Evolutionary conservation across 306 rosid genomes (phyloP).

Genomic region (Vigna angularis): DNA sequence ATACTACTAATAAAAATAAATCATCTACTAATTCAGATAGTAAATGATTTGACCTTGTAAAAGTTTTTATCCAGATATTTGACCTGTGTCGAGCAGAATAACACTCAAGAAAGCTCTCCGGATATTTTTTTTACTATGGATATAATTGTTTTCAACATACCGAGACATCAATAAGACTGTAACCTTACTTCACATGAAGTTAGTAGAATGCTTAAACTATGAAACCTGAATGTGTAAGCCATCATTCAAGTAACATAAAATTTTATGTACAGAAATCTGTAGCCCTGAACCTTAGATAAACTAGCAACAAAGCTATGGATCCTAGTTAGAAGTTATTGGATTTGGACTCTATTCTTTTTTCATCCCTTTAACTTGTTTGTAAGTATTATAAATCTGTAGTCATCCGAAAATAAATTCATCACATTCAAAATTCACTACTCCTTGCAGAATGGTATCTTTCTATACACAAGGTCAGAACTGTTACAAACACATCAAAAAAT

Average conservation of each 20-base stretch:
- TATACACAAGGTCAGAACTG: not conserved
- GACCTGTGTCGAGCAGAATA: not conserved
- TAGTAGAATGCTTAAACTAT: conserved; percentile 12
- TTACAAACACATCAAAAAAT: not conserved
- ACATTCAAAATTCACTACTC: not conserved
- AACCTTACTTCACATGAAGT: conserved; percentile 4
- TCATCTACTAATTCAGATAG: not conserved
- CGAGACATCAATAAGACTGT: not conserved
- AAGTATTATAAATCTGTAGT: not conserved
- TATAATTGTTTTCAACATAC: not conserved
- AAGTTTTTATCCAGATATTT: conserved; percentile 4
- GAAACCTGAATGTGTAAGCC: conserved; percentile 1
- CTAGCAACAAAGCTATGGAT: not conserved
- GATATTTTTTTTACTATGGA: not conserved
- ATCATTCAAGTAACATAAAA: not conserved
- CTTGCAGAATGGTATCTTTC: conserved; percentile 19
- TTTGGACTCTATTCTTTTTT: conserved; percentile 8
- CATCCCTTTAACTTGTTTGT: not conserved
- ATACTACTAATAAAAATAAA: conserved; percentile 4
- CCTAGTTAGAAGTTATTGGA: not conserved
- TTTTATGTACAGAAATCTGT: not conserved
- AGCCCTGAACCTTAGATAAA: not conserved
- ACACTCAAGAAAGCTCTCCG: not conserved
- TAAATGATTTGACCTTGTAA: too few species aligned
- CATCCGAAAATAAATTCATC: not conserved